phyloP scores from a whole-genome alignment of 2,329 filamentous ascomycete genomes.

The Cercospora sp. region DNA sequence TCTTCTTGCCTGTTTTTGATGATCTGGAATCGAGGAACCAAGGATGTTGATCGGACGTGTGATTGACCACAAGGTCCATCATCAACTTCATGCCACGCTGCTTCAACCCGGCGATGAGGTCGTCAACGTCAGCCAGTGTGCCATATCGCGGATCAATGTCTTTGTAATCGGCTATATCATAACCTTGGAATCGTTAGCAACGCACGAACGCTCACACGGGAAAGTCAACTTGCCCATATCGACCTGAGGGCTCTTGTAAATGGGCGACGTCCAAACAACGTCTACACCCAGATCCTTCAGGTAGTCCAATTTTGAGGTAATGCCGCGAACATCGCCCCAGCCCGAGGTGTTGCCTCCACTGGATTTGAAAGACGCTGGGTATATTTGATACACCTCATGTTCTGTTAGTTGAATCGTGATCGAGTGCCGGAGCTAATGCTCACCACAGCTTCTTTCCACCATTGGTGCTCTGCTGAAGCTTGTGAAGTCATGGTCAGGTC shows the following conservation, averaged over 20 bases:
- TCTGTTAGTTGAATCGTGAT: not conserved
- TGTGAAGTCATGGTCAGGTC: conserved; percentile 1
- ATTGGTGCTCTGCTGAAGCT: conserved; percentile 20
- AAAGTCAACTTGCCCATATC: conserved; percentile 15
- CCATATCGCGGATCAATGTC: conserved; percentile 52
- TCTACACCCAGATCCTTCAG: conserved; percentile 63
- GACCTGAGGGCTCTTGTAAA: conserved; percentile 44
- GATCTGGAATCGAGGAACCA: conserved; percentile 61
- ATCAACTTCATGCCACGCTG: conserved; percentile 52
- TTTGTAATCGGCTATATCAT: conserved; percentile 52
- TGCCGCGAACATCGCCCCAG: conserved; percentile 65
- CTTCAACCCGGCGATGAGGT: conserved; percentile 47
- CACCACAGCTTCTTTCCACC: conserved; percentile 44
- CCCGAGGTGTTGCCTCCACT: conserved; percentile 56
- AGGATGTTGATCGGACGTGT: conserved; percentile 49
- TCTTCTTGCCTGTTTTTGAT: conserved; percentile 53
- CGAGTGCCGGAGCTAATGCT: not conserved
- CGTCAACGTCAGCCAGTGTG: conserved; percentile 49
- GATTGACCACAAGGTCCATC: conserved; percentile 47
- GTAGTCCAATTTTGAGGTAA: conserved; percentile 66
- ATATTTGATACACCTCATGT: conserved; percentile 50
- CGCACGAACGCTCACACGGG: not conserved
- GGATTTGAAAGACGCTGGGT: conserved; percentile 61
- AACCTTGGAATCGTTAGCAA: conserved; percentile 40
- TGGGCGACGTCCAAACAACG: conserved; percentile 67